These are phyloP conservation scores for Coemansia sp. DNA, from an alignment of 192 early-diverging fungal species.

Conservation along the genomic window DNA sequence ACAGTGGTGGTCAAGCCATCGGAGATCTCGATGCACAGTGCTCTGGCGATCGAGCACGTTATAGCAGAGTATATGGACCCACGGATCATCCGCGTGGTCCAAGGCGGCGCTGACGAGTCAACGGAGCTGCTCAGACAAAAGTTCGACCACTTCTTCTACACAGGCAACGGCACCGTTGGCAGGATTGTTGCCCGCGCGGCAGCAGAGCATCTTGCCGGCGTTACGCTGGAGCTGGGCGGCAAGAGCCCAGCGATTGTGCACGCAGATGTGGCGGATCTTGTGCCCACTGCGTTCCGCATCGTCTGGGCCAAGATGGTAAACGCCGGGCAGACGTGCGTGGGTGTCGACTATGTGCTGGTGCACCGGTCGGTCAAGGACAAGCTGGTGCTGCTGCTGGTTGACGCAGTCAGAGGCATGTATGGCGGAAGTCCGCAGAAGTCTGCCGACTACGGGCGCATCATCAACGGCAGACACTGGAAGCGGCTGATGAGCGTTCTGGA, in stretches of 20 bases:
- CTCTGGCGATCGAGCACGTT: slow-evolving; percentile 61
- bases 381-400: slow-evolving; percentile 61
- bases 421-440: slow-evolving; percentile 55
- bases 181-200: slow-evolving; percentile 82
- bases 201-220: slow-evolving; percentile 81
- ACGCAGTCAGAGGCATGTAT: slow-evolving; percentile 49
- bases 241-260: slow-evolving; percentile 76
- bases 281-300: slow-evolving; percentile 67
- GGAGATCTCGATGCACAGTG: slow-evolving; percentile 70
- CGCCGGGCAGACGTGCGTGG: slow-evolving; percentile 87
- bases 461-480: slow-evolving; percentile 69
- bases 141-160: slow-evolving; percentile 95
- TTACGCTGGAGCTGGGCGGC: slow-evolving; percentile 92
- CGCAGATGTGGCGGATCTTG: slow-evolving; percentile 64
- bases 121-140: slow-evolving; percentile 69
- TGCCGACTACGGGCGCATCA: slow-evolving; percentile 66
- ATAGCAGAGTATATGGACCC: slow-evolving; percentile 77
- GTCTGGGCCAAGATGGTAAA: slow-evolving; percentile 84
- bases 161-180: slow-evolving; percentile 79
- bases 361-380: slow-evolving; percentile 58
- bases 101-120: slow-evolving; percentile 75
- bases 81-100: slow-evolving; percentile 63
- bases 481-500: slow-evolving; percentile 63
- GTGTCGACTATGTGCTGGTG: slow-evolving; percentile 82
- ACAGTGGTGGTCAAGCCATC: slow-evolving; percentile 82